phyloP scores from a whole-genome alignment of 1,139 yeast species.

The Candida pseudoviswanathii region DNA sequence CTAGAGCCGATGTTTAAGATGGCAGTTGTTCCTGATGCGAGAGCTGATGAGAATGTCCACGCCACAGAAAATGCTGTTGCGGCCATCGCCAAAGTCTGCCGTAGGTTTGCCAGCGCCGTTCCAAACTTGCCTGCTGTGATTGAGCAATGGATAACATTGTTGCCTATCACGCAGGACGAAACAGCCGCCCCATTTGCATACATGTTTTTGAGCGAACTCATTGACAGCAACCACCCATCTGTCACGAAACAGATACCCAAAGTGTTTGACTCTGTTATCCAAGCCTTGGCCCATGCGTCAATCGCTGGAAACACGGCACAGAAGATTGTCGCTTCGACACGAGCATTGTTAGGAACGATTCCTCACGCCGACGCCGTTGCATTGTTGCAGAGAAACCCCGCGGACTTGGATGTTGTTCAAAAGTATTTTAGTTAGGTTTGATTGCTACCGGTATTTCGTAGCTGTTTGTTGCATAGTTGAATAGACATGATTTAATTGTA shows the following conservation, averaged over 20 bases:
- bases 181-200: conserved; percentile 92
- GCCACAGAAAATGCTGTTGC: conserved; percentile 88
- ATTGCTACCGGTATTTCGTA: background rate
- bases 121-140: conserved; percentile 66
- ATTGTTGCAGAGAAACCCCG: conserved; percentile 62
- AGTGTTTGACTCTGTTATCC: conserved; percentile 72
- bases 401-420: conserved; percentile 63
- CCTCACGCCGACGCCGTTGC: conserved; percentile 68
- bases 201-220: conserved; percentile 71
- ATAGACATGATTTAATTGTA: conserved; percentile 1
- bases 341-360: conserved; percentile 46
- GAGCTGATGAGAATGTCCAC: conserved; percentile 76
- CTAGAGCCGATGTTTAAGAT: conserved; percentile 75
- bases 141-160: conserved; percentile 75
- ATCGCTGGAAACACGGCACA: conserved; percentile 73
- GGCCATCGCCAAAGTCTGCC: conserved; percentile 81
- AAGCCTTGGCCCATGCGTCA: conserved; percentile 71
- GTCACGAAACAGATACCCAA: conserved; percentile 60
- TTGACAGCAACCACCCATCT: conserved; percentile 68
- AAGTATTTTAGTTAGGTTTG: conserved; percentile 28
- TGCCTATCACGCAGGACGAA: conserved; percentile 83
- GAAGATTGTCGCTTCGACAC: conserved; percentile 61
- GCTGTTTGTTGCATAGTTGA: background rate
- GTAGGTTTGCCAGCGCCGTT: conserved; percentile 54
- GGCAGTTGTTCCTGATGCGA: conserved; percentile 80